These are phyloP conservation scores for Tricholoma saponaceum DNA, from an alignment of 768 basidiomycete genomes.

Conservation along the genomic window DNA sequence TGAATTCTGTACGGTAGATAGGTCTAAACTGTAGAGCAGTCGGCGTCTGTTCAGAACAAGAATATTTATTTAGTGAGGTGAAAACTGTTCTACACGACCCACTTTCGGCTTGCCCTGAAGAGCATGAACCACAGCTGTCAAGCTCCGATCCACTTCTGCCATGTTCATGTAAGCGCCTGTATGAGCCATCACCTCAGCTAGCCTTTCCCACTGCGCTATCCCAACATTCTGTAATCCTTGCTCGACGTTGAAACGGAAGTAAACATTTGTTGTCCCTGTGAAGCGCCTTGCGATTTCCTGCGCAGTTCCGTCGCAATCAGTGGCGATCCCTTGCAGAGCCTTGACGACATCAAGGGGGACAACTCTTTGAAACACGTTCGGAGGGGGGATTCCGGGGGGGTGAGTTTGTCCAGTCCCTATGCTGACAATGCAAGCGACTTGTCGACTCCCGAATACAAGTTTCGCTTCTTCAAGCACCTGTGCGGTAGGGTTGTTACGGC, in stretches of 20 bases:
- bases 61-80: background rate
- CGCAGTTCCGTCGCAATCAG: constrained; percentile 6
- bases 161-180: background rate
- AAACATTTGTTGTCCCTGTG: background rate
- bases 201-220: constrained; percentile 5
- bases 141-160: background rate
- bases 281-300: background rate
- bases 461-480: constrained; percentile 3
- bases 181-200: constrained; percentile 8
- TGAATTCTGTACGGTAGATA: background rate
- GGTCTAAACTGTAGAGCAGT: background rate
- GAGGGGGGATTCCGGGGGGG: background rate
- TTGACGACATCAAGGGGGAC: background rate
- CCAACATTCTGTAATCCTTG: constrained; percentile 8
- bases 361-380: background rate
- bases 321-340: constrained; percentile 2
- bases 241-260: constrained; percentile 11
- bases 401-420: constrained; percentile 7
- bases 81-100: background rate
- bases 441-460: background rate
- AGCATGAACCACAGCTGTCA: background rate
- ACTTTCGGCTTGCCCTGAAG: background rate
- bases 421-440: constrained; percentile 6
- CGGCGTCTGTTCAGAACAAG: background rate
- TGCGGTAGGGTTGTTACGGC: constrained; percentile 11